These are phyloP conservation scores for Citrus maxima DNA, from an alignment of 345 rosid species.

Conservation along the genomic window DNA sequence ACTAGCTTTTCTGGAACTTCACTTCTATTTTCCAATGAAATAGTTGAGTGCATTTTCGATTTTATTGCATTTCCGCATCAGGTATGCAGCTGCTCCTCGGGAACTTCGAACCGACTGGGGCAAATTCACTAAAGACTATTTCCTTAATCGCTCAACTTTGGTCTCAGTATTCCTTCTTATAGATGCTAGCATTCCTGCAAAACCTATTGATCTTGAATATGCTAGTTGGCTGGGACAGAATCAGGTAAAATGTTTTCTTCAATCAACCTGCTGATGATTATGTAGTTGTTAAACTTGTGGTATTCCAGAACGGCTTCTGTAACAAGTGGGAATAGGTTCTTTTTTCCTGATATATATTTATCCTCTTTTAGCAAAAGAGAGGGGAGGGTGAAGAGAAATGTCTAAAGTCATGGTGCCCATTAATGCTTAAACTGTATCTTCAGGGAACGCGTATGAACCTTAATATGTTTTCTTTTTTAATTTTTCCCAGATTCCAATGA, in stretches of 20 bases:
- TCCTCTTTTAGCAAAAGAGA: not conserved
- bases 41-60: not conserved
- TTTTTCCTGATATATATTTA: not conserved
- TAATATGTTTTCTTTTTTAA: not conserved
- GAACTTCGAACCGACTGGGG: slow-evolving; percentile 75
- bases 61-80: slow-evolving; percentile 19
- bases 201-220: slow-evolving; percentile 86
- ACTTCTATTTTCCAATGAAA: not conserved
- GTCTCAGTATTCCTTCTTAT: slow-evolving; percentile 87
- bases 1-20: not conserved
- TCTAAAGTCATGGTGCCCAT: not conserved
- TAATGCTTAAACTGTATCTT: not conserved
- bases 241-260: slow-evolving; percentile 51
- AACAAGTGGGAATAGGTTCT: not conserved
- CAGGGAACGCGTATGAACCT: not conserved
- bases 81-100: slow-evolving; percentile 92
- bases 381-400: not conserved
- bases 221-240: slow-evolving; percentile 98
- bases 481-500: slow-evolving; percentile 76
- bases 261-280: not conserved
- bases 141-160: slow-evolving; percentile 74
- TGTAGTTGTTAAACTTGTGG: not conserved
- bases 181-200: slow-evolving; percentile 92
- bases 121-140: slow-evolving; percentile 85
- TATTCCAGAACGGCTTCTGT: not conserved